phyloP scores from a whole-genome alignment of 441 rosid genomes.

The Adansonia gregorii region DNA sequence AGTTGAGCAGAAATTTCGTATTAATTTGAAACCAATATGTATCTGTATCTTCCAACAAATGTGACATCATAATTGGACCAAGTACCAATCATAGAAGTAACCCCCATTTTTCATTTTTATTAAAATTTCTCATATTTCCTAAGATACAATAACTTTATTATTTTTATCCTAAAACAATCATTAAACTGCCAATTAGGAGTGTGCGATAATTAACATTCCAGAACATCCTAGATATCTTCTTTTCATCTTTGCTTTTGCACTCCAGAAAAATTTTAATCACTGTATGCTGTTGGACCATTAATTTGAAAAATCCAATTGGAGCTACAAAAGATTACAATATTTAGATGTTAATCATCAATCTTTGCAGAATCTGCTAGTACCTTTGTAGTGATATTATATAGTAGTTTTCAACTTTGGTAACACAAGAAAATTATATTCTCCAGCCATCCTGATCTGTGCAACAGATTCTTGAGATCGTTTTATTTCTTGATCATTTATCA shows the following conservation, averaged over 20 bases:
- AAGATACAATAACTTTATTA: not conserved
- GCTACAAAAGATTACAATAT: not conserved
- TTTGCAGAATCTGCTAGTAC: not conserved
- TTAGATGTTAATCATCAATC: not conserved
- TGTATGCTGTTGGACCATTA: not conserved
- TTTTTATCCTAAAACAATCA: slow-evolving; percentile 4
- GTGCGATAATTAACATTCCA: not conserved
- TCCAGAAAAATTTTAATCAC: not conserved
- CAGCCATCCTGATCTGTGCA: not conserved
- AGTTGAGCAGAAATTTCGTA: not conserved
- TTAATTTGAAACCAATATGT: not conserved
- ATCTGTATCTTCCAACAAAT: slow-evolving; percentile 2
- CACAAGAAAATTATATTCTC: not conserved
- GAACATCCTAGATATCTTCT: slow-evolving; percentile 10
- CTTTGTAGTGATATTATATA: not conserved
- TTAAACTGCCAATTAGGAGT: not conserved
- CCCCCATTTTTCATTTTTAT: not conserved
- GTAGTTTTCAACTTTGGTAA: not conserved
- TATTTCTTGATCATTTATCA: slow-evolving; percentile 1
- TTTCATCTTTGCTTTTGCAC: not conserved
- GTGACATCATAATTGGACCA: not conserved
- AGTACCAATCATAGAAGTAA: not conserved
- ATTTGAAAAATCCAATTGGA: not conserved
- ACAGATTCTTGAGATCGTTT: slow-evolving; percentile 6
- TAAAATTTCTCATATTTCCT: not conserved